Base-by-base conservation (phyloP, 139 green algal genomes). In the Spirogloea muscicola region DNA sequence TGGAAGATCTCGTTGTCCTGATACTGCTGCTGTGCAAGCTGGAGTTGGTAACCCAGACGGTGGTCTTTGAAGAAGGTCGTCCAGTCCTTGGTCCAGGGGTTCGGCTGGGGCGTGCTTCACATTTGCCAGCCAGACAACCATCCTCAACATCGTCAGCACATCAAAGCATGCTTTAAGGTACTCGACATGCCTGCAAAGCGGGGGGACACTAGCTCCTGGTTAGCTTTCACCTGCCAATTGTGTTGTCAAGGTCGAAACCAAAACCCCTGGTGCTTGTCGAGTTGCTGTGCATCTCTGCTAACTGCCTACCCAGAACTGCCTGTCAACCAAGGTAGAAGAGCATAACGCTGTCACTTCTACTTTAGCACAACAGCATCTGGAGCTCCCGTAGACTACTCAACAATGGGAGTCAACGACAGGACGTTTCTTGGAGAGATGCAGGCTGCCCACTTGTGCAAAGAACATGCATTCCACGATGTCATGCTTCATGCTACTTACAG, bases 171-270 rank as follows among this genome's bases (percentile, higher is more conserved):
- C n/a, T n/a, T n/a, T n/a, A n/a, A n/a, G n/a, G n/a, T n/a, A n/a
- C n/a, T n/a, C n/a, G n/a, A n/a, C n/a, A n/a, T n/a, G n/a, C n/a
- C n/a, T n/a, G n/a, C n/a, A 64, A 16, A 18, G 55, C 10, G 29
- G 29, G 16, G 55, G 29, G 55, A 64, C 13, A 18, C 10, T 10
- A 49, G 27, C 13, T 41, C 16, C 13, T 64, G 55, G 31, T 2
- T 43, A 33, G 9, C n/a, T n/a, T n/a, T n/a, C 21, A 79, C 70
- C 70, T 79, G 18, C 82, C 76, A 58, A 98, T 97, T 9, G 92
- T 98, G 87, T 99, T 99, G 83, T 98, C 89, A 2, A 96, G 86
- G 10, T 77, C 52, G 62, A 99, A 99, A 0, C 93, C 93, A 87
- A 81, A 81, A 13, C 73, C 73, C 27, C 68, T 80, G 2, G 18